Conservation (phyloP, 2,329 filamentous ascomycete genomes). For the Sporothrix variecibatus region DNA sequence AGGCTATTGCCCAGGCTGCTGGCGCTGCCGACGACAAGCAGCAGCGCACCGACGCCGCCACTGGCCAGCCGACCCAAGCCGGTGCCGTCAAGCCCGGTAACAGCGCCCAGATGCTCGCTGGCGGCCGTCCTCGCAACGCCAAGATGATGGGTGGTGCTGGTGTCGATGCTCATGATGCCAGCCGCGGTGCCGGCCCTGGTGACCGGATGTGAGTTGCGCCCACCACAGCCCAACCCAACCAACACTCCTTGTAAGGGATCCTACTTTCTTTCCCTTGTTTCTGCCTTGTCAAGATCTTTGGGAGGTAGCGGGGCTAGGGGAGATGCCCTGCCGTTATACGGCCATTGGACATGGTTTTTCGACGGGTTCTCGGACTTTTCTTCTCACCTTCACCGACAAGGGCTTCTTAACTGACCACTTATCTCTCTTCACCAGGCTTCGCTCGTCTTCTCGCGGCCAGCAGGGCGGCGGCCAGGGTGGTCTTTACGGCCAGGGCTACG, state of each 20-base stretch:
- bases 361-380: not conserved
- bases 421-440: constrained; percentile 56
- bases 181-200: constrained; percentile 75
- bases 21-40: constrained; percentile 77
- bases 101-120: constrained; percentile 68
- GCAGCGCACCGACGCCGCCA: constrained; percentile 65
- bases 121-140: constrained; percentile 76
- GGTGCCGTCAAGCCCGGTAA: constrained; percentile 51
- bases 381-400: no score
- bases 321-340: constrained; percentile 15
- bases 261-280: constrained; percentile 81
- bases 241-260: constrained; percentile 84
- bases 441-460: constrained; percentile 73
- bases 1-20: constrained; percentile 84
- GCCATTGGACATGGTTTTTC: constrained; percentile 8
- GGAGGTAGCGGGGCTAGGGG: constrained; percentile 22
- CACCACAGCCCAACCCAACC: constrained; percentile 49
- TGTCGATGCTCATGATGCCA: constrained; percentile 70
- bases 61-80: constrained; percentile 60
- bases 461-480: constrained; percentile 24
- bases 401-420: not conserved
- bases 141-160: constrained; percentile 72
- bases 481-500: constrained; percentile 43
- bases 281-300: constrained; percentile 40
- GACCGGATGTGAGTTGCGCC: constrained; percentile 93